A percentile compares a stretch with the other conserved stretches of the same genome.
phyloP scores from a whole-genome alignment of 176 grass and related monocot genomes.

The Poa annua region DNA sequence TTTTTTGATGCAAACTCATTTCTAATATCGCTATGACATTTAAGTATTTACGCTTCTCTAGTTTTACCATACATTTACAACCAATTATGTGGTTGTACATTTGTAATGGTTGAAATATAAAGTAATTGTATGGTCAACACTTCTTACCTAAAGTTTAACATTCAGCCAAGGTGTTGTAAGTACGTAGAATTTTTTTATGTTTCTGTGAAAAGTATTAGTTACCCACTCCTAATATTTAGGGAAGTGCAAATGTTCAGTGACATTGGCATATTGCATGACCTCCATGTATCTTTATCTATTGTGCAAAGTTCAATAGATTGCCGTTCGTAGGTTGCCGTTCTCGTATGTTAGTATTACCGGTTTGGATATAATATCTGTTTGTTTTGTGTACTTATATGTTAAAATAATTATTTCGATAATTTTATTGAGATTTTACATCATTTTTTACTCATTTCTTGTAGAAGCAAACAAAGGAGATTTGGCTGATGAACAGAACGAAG shows the following conservation, averaged over 20 bases:
- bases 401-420: background rate
- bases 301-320: background rate
- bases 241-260: background rate
- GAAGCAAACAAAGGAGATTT: slow-evolving; percentile 63
- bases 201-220: background rate
- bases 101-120: slow-evolving; percentile 9
- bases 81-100: background rate
- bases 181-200: background rate
- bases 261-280: background rate
- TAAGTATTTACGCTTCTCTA: background rate
- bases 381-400: slow-evolving; percentile 16
- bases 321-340: too few relatives aligned
- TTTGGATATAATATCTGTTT: slow-evolving; percentile 2
- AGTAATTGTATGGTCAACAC: background rate
- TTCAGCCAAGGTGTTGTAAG: background rate
- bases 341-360: too few relatives aligned
- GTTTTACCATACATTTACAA: background rate
- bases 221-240: background rate
- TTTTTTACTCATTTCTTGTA: slow-evolving; percentile 50
- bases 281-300: background rate
- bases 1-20: background rate
- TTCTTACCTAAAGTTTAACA: background rate
- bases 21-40: background rate
- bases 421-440: slow-evolving; percentile 2
- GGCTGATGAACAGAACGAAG: slow-evolving; percentile 37